Percentiles rank a stretch among this genome's conserved stretches.
Conservation (phyloP, 768 basidiomycete species). For the Amyloporia xantha region DNA sequence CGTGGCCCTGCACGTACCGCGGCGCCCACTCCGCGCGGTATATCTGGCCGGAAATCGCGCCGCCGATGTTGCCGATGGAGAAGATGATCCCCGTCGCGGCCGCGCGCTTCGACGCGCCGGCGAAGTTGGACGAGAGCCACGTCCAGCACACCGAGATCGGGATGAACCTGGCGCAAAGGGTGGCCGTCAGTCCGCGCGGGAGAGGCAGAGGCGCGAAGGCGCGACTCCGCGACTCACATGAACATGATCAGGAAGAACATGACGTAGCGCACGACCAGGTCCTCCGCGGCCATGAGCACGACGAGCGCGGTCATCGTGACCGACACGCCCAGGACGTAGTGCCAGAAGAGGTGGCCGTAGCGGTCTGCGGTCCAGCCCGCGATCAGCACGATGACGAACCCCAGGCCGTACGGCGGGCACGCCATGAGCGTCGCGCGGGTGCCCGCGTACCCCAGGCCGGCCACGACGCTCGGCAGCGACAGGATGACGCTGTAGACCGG, state of each 20-base stretch:
- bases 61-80: slow-evolving; percentile 28
- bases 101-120: slow-evolving; percentile 25
- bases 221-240: slow-evolving; percentile 17
- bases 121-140: slow-evolving; percentile 23
- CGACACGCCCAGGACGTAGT: slow-evolving; percentile 17
- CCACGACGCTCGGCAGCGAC: slow-evolving; percentile 69
- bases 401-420: slow-evolving; percentile 39
- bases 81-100: slow-evolving; percentile 27
- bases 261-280: slow-evolving; percentile 24
- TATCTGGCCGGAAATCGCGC: slow-evolving; percentile 23
- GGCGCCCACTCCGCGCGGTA: slow-evolving; percentile 26
- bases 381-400: slow-evolving; percentile 22
- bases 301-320: slow-evolving; percentile 23
- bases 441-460: slow-evolving; percentile 50
- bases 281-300: slow-evolving; percentile 24
- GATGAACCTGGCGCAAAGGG: slow-evolving; percentile 17
- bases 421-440: slow-evolving; percentile 57
- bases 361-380: slow-evolving; percentile 21
- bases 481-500: slow-evolving; percentile 39
- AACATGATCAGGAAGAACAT: slow-evolving; percentile 31
- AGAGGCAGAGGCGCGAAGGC: background rate
- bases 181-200: background rate
- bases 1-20: slow-evolving; percentile 29
- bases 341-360: slow-evolving; percentile 19
- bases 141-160: slow-evolving; percentile 24